Evolutionary conservation across 2,329 filamentous ascomycete species (phyloP), one percentile per base, ranked within the genome.

Genomic region (Aureobasidium namibiae): DNA sequence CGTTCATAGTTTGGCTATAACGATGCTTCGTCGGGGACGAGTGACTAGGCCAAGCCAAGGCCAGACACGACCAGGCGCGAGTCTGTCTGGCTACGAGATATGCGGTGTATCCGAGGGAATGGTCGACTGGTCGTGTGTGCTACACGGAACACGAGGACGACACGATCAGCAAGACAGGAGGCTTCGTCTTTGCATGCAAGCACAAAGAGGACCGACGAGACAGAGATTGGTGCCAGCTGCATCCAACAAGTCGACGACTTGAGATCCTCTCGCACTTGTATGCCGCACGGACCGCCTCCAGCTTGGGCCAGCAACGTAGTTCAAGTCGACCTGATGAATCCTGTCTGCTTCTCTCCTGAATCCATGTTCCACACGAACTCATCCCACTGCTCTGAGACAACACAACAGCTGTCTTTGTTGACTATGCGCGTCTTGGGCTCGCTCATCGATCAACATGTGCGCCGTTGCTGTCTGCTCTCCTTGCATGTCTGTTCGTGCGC

Each of bases 1-100:
- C 90, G 77, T 91, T 90, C 91, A 96, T 96, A 73, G 71, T 80
- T 62, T 49, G 34, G 46, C 41, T 34, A 46, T 42, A 41, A 33
- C 5, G 42, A 44, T 45, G 38, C 39, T 45, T 42, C 9, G 31
- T 49, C 13, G 18, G 45, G 39, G 44, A 58, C 61, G 56, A 50
- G 54, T 60, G 56, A 57, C 57, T 45, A 59, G 50, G 60, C 46
- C 61, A 56, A 62, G 64, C 62, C 65, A 62, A 56, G 56, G 46
- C 60, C 56, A 57, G 49, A 46, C 49, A 54, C 46, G 33, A 46
- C 41, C 48, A 53, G 58, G 58, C 41, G 46, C 57, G 57, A 52
- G 38, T 52, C 42, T 53, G 38, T 29, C 42, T 42, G 56, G 57
- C 38, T 56, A 45, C 49, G 21, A 56, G 56, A 61, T 53, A 50